Evolutionary conservation across 2,329 filamentous ascomycete species (phyloP).

Genomic region (Cordyceps tenuipes): DNA sequence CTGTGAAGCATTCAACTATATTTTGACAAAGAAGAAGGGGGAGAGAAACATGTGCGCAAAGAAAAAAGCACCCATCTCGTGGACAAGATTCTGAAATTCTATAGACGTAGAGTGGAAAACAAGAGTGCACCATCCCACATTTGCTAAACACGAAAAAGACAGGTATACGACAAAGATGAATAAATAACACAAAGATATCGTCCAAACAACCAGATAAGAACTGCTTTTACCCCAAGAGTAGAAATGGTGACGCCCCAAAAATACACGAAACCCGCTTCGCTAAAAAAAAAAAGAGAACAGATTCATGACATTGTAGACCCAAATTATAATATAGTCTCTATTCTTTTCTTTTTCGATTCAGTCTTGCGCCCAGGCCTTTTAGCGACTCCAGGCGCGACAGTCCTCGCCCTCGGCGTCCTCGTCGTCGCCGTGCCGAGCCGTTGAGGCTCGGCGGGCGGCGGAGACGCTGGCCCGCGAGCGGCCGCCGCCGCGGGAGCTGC

Average conservation of each 20-base stretch:
- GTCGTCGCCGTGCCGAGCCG: slow-evolving; percentile 11
- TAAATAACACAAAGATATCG: not conserved
- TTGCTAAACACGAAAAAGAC: not conserved
- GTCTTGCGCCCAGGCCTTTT: not conserved
- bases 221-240: not conserved
- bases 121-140: not conserved
- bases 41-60: too few species aligned
- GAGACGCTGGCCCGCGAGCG: slow-evolving; percentile 4
- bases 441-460: not conserved
- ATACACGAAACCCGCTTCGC: not conserved
- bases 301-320: not conserved
- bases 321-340: not conserved
- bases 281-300: not conserved
- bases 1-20: not conserved
- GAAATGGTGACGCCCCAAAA: not conserved
- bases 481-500: slow-evolving; percentile 10
- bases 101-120: not conserved
- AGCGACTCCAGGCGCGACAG: slow-evolving; percentile 6
- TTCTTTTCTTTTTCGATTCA: not conserved
- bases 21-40: too few species aligned
- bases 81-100: not conserved
- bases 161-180: not conserved
- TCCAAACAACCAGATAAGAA: not conserved
- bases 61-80: not conserved
- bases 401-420: slow-evolving; percentile 24